Evolutionary conservation across 441 rosid species (phyloP).

Genomic region (Erysimum cheiri): DNA sequence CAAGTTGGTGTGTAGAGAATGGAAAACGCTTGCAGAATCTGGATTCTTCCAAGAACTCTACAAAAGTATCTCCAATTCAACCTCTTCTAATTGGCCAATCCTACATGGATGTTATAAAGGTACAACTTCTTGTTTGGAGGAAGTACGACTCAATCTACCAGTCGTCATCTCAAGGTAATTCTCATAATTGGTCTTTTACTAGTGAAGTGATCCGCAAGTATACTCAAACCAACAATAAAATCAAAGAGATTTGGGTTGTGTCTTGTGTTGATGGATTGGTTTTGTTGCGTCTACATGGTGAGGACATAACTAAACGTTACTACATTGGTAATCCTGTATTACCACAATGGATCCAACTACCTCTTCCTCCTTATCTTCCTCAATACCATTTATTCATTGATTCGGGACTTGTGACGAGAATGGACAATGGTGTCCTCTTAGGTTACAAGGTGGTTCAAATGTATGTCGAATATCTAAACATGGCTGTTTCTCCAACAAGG

Average conservation of each 20-base stretch:
- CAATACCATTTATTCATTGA: not conserved
- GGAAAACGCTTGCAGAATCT: no score
- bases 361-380: conserved; percentile 3
- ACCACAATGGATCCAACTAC: conserved; percentile 23
- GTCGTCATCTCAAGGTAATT: not conserved
- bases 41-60: no score
- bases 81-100: no score
- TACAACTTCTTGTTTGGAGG: not conserved
- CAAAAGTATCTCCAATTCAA: no score
- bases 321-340: conserved; percentile 19
- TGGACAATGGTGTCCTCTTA: not conserved
- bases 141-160: not conserved
- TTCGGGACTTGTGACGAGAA: conserved; percentile 12
- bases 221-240: not conserved
- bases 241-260: not conserved
- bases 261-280: conserved; percentile 13
- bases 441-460: conserved; percentile 18
- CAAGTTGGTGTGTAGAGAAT: no score
- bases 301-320: not conserved
- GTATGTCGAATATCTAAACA: not conserved
- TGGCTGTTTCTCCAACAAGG: not conserved
- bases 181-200: not conserved
- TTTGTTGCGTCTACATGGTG: not conserved
- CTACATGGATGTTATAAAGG: no score
- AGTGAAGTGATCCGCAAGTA: not conserved